Base-by-base conservation (phyloP, 129 eudicot species). In the Saposhnikovia divaricata region DNA sequence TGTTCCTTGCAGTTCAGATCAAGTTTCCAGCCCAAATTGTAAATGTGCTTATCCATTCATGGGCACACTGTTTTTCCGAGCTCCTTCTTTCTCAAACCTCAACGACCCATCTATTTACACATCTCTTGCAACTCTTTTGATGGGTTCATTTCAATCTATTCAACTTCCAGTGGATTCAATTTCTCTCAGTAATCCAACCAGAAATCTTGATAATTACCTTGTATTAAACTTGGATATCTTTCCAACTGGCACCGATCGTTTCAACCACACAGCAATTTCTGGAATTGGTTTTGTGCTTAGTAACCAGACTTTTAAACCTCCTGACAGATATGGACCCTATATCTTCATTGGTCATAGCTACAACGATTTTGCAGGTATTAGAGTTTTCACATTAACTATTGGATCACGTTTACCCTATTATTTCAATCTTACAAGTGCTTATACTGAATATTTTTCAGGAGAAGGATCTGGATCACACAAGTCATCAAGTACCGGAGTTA, bases 11-110 rank as follows among this genome's bases (percentile, higher is more conserved):
- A 76, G 74, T 42, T 79, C 79, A 51, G 77, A 76, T 75, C 89
- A 85, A 89, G 43, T 80, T 78, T 84, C 87, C 46, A 89, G 95
- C 84, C 91, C 94, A 45, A 91, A 82, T 34, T 93, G 98, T 83
- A 77, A 15, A 82, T 91, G 97, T 74, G 86, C 91, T 21, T 80
- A 80, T 85, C 95, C 97, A 76, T 93, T 89, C 80, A 82, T 80
- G 0, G 98, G 98, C 43, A 80, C 31, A 75, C 86, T 93, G 45
- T 14, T 69, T 71, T 93, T 93, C 81, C 83, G 91, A 70, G 89
- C 97, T 61, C 91, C 92, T 72, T 84, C 96, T 78, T 91, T 93
- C 78, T 93, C 98, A 53, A 75, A 83, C 86, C 84, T 86, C 45
- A 86, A 72, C 63, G 87, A 89, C 79, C 0, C 78, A 4, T 70